phyloP scores from a whole-genome alignment of 495 filamentous ascomycete species.

The Neurospora sp. region DNA sequence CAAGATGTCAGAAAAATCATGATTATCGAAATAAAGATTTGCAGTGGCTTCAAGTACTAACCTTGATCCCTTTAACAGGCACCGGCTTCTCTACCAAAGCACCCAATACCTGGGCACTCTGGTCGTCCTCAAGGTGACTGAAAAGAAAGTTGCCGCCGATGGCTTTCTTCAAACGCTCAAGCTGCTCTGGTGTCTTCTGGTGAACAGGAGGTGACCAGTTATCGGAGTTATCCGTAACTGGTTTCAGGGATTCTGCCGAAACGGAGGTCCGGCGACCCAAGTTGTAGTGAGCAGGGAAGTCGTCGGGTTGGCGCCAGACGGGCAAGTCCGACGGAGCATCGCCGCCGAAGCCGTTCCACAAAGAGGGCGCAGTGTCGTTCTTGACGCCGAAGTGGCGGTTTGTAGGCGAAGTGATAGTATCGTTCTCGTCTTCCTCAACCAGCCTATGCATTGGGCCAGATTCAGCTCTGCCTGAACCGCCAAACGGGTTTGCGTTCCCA shows the following conservation, averaged over 20 bases:
- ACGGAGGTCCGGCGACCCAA: slow-evolving; percentile 90
- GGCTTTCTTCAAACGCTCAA: slow-evolving; percentile 65
- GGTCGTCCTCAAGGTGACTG: slow-evolving; percentile 87
- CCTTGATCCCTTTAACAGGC: slow-evolving; percentile 86
- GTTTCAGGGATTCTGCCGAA: slow-evolving; percentile 91
- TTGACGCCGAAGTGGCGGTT: slow-evolving; percentile 35
- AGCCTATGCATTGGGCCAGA: slow-evolving; percentile 39
- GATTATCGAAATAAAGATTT: background rate
- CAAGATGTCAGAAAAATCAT: slow-evolving; percentile 4
- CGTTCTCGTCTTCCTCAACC: slow-evolving; percentile 51
- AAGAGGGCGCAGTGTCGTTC: slow-evolving; percentile 13
- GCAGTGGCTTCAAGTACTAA: slow-evolving; percentile 12
- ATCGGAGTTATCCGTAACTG: slow-evolving; percentile 66
- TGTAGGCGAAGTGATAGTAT: slow-evolving; percentile 46
- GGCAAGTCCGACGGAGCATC: slow-evolving; percentile 33
- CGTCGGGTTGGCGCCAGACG: slow-evolving; percentile 42
- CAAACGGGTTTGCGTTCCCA: slow-evolving; percentile 46
- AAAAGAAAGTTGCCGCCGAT: slow-evolving; percentile 91
- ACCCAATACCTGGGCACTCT: slow-evolving; percentile 74
- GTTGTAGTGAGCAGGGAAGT: slow-evolving; percentile 88
- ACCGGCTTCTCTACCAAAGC: slow-evolving; percentile 92
- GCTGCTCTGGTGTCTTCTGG: slow-evolving; percentile 71
- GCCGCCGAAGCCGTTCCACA: slow-evolving; percentile 38
- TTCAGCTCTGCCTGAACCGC: slow-evolving; percentile 19
- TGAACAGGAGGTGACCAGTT: slow-evolving; percentile 86